These are phyloP conservation scores for Cercophora sp. DNA, from an alignment of 495 filamentous ascomycete species.

Conservation along the genomic window DNA sequence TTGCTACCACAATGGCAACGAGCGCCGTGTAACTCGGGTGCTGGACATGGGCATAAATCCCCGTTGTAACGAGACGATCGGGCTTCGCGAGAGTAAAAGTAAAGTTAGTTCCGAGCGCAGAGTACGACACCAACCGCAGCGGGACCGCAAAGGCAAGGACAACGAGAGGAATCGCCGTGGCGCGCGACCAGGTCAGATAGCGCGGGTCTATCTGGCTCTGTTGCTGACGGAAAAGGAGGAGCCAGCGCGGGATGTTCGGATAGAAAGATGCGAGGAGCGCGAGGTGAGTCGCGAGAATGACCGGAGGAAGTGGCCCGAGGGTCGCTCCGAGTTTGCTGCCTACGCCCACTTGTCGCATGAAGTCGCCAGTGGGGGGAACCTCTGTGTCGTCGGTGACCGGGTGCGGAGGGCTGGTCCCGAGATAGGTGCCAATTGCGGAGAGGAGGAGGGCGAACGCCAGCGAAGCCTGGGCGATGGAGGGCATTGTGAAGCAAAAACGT, in stretches of 20 bases:
- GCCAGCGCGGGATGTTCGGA: slow-evolving; percentile 27
- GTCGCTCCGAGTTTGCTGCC: slow-evolving; percentile 9
- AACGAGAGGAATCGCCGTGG: slow-evolving; percentile 28
- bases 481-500: too few species aligned
- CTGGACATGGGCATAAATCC: slow-evolving; percentile 18
- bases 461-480: slow-evolving; percentile 7
- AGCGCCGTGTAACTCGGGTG: neutral
- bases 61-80: slow-evolving; percentile 37
- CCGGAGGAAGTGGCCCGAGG: slow-evolving; percentile 4
- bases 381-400: slow-evolving; percentile 5
- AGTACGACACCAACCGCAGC: slow-evolving; percentile 35
- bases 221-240: slow-evolving; percentile 17
- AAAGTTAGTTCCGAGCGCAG: slow-evolving; percentile 41
- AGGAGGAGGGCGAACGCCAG: slow-evolving; percentile 11
- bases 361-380: slow-evolving; percentile 18
- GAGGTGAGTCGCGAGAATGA: slow-evolving; percentile 15
- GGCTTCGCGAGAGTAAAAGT: slow-evolving; percentile 46
- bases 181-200: slow-evolving; percentile 30
- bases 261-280: slow-evolving; percentile 18
- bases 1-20: neutral
- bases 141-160: slow-evolving; percentile 28
- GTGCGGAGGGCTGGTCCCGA: slow-evolving; percentile 18
- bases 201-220: slow-evolving; percentile 25
- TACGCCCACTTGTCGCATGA: slow-evolving; percentile 12
- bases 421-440: slow-evolving; percentile 16